A percentile compares a stretch with the other conserved stretches of the same genome.
Conservation (phyloP, 345 rosid species). For the Eucalyptus regnans region DNA sequence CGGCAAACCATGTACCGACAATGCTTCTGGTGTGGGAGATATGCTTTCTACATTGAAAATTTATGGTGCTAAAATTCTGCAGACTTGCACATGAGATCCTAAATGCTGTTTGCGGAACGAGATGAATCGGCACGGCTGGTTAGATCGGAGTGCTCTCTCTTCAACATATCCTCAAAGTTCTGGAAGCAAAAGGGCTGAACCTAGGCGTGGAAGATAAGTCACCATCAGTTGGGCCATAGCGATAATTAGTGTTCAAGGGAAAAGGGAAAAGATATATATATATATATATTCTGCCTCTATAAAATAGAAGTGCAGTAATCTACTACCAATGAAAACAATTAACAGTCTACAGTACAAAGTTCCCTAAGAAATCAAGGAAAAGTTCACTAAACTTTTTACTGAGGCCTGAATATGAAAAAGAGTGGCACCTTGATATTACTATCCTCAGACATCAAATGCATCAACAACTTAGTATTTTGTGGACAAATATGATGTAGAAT, state of each 20-base stretch:
- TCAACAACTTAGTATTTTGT: neutral
- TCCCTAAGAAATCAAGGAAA: neutral
- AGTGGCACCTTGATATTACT: neutral
- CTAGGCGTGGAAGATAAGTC: neutral
- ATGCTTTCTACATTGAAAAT: neutral
- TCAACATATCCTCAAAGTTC: conserved; percentile 47
- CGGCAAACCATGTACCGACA: neutral
- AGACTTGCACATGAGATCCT: neutral
- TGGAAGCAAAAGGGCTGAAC: conserved; percentile 62
- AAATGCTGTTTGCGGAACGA: conserved; percentile 25
- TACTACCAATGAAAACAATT: neutral
- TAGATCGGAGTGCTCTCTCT: conserved; percentile 46
- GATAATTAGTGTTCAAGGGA: neutral
- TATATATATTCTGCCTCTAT: neutral
- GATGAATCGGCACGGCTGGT: conserved; percentile 46
- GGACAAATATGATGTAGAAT: neutral
- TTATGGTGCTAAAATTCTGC: neutral
- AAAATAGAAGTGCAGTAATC: neutral
- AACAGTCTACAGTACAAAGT: neutral
- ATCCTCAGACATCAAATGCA: neutral
- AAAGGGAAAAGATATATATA: neutral
- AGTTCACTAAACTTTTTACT: neutral
- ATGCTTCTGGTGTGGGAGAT: neutral
- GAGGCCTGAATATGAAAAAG: neutral
- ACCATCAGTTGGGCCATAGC: neutral